Base-by-base conservation (phyloP, 2,329 filamentous ascomycete species). In the Aspergillus jensenii region DNA sequence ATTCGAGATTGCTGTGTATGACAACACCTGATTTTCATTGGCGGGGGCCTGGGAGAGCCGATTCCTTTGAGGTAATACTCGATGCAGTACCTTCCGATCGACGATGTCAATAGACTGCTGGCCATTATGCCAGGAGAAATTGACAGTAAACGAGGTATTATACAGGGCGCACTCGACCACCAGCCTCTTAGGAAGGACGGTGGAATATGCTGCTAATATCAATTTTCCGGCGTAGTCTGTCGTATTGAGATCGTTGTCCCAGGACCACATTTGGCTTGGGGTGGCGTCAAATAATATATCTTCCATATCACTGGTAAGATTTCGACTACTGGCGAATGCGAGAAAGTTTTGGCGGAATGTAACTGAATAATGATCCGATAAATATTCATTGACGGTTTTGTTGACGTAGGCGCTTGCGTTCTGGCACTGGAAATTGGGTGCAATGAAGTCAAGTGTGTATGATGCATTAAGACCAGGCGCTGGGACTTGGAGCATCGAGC, bases 131-230 rank as follows among this genome's bases (percentile, higher is more conserved):
- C 14, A 55, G 45, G 15, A 12, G 17, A 55, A 55, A 37, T 55
- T 21, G 12, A 43, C 52, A 2, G n/a, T 11, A 21, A 43, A 55
- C 1, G 52, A 49, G n/a, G 52, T 45, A 37, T 55, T 55, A 25
- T 55, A 55, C 35, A 55, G 48, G 23, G 15, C 52, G 37, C 52
- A 55, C 17, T 55, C 52, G 15, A 55, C 11, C 4, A 54, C 51
- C 19, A 6, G 12, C 17, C 52, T 35, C 5, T 23, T 3, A 5
- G 14, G 1, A 12, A 31, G 27, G 4, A 40, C 14, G 6, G 12
- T 9, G 2, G 7, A 8, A 14, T 40, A 33, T 9, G 23, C 9
- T 14, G 43, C 33, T 1, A 54, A 25, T 21, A 55, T 19, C 8
- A 55, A 21, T 35, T 55, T 55, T 3, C 23, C 52, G 6, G 25